Evolutionary conservation across 2,329 filamentous ascomycete genomes (phyloP).

Genomic region (Aspergillus intermedius): DNA sequence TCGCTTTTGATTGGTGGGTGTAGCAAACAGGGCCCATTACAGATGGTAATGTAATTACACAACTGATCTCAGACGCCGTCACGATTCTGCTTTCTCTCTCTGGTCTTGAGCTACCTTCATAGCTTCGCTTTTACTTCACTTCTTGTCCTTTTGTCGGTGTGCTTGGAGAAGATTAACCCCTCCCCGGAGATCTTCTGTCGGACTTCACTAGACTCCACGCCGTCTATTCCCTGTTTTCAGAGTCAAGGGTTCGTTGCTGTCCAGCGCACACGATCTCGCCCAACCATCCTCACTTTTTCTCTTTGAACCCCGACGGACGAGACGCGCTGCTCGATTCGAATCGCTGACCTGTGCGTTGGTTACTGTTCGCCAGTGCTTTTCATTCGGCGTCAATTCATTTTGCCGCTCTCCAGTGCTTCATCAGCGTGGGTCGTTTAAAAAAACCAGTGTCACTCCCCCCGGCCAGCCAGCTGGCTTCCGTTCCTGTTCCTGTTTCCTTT

Average conservation of each 20-base stretch:
- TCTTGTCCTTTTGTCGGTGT: too few relatives aligned
- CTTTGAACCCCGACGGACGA: too few relatives aligned
- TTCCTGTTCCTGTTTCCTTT: background rate
- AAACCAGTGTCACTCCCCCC: background rate
- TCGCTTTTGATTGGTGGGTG: background rate
- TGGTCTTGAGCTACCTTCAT: background rate
- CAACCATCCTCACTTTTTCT: too few relatives aligned
- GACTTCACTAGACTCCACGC: too few relatives aligned
- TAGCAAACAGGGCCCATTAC: background rate
- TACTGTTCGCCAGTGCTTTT: background rate
- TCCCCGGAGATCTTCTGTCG: too few relatives aligned
- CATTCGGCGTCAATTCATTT: background rate
- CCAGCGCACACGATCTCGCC: too few relatives aligned
- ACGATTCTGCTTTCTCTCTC: background rate
- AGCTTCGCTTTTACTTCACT: too few relatives aligned
- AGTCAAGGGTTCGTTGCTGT: too few relatives aligned
- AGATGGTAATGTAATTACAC: background rate
- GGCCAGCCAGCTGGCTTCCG: background rate
- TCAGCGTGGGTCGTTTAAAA: background rate
- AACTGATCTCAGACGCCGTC: background rate
- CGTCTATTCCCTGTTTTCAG: too few relatives aligned
- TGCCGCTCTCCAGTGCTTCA: background rate
- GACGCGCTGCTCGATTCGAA: background rate
- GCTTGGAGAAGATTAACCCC: too few relatives aligned
- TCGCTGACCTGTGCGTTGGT: background rate